Percentiles rank a stretch among this genome's conserved stretches.
Conservation (phyloP, 352 stramenopile genomes). For the Blastocystis sp. region DNA sequence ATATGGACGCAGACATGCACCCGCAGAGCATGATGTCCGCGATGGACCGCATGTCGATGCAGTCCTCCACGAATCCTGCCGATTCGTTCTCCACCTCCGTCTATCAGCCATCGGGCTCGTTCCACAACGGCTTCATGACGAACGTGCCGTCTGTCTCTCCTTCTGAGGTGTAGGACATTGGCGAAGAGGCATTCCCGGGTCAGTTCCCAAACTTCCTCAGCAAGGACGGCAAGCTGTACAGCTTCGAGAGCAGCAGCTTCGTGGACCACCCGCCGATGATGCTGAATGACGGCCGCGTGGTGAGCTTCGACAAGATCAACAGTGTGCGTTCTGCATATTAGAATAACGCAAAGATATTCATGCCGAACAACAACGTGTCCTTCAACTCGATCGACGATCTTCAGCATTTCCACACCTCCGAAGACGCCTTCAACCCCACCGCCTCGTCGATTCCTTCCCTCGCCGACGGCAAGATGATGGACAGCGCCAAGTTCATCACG, state of each 20-base stretch:
- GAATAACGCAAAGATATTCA: slow-evolving; percentile 34
- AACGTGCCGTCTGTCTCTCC: not conserved
- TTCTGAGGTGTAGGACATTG: not conserved
- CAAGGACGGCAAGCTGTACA: slow-evolving; percentile 66
- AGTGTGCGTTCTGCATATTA: not conserved
- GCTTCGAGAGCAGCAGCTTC: slow-evolving; percentile 58
- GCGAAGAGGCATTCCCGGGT: slow-evolving; percentile 1
- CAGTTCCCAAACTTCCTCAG: slow-evolving; percentile 60
- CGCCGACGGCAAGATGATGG: slow-evolving; percentile 25
- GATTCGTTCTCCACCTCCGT: not conserved
- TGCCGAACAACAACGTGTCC: slow-evolving; percentile 63
- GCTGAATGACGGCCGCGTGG: slow-evolving; percentile 54
- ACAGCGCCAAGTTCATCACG: slow-evolving; percentile 41
- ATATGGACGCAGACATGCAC: not conserved
- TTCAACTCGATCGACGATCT: slow-evolving; percentile 67
- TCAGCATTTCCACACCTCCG: slow-evolving; percentile 63
- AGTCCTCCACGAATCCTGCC: not conserved
- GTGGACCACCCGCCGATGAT: slow-evolving; percentile 64
- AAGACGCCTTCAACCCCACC: slow-evolving; percentile 12
- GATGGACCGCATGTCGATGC: not conserved
- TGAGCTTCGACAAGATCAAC: slow-evolving; percentile 67
- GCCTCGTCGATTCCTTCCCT: not conserved
- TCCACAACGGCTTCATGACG: slow-evolving; percentile 16
- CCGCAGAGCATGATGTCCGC: not conserved
- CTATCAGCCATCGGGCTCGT: not conserved